Percentiles rank a stretch among this genome's conserved stretches.
Conservation (phyloP, 345 rosid genomes). For the Lumnitzera racemosa region DNA sequence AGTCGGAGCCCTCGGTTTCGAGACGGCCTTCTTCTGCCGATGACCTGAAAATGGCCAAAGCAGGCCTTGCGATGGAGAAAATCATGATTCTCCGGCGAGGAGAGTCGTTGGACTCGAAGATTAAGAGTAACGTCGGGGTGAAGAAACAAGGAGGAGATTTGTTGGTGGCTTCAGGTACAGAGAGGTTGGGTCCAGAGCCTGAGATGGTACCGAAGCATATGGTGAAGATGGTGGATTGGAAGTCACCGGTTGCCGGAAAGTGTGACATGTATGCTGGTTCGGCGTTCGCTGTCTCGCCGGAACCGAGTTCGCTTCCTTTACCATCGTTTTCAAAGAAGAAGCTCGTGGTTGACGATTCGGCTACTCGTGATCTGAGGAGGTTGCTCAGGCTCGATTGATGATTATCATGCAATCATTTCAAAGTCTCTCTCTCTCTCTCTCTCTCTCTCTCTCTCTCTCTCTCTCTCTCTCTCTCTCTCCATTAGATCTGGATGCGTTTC, state of each 20-base stretch:
- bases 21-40: constrained; percentile 26
- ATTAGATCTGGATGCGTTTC: too few species aligned
- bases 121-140: constrained; percentile 10
- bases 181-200: constrained; percentile 21
- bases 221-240: constrained; percentile 12
- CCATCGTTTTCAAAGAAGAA: constrained; percentile 45
- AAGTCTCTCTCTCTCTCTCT: too few species aligned
- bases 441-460: too few species aligned
- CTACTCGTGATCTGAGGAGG: constrained; percentile 53
- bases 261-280: constrained; percentile 48
- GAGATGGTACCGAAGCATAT: constrained; percentile 24
- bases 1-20: constrained; percentile 28
- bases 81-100: constrained; percentile 42
- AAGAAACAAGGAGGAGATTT: background rate
- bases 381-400: constrained; percentile 37
- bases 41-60: constrained; percentile 6
- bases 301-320: constrained; percentile 47
- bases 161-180: constrained; percentile 15
- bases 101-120: constrained; percentile 43
- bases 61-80: constrained; percentile 29
- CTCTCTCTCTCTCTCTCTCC: too few species aligned
- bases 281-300: constrained; percentile 47
- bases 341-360: constrained; percentile 35
- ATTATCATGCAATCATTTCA: background rate
- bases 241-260: constrained; percentile 18